Percentiles rank a stretch among this genome's conserved stretches.
phyloP scores from a whole-genome alignment of 805 yeast species.

The Wickerhamomyces pijperi region DNA sequence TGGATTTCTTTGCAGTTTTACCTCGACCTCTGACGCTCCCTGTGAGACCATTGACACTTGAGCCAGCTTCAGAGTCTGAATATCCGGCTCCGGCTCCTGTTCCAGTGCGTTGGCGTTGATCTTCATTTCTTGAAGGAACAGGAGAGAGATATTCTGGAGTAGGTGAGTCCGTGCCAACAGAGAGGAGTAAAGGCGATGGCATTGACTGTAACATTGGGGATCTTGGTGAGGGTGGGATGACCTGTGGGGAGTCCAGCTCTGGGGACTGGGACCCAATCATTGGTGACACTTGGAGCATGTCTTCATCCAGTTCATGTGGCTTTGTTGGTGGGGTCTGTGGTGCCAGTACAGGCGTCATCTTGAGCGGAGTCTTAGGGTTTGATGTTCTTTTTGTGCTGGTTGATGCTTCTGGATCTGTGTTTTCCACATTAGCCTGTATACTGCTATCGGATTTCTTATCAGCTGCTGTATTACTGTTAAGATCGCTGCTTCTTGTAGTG shows the following conservation, averaged over 20 bases:
- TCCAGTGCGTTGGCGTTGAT: slow-evolving; percentile 15
- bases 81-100: slow-evolving; percentile 19
- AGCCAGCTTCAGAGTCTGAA: slow-evolving; percentile 22
- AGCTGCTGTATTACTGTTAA: no score
- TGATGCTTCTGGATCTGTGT: no score
- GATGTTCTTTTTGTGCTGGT: no score
- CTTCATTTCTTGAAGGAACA: slow-evolving; percentile 19
- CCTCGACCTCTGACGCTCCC: not conserved
- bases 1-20: not conserved
- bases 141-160: slow-evolving; percentile 12
- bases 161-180: slow-evolving; percentile 7
- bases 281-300: not conserved
- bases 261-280: no score
- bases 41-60: slow-evolving; percentile 10
- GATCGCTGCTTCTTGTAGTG: no score
- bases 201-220: slow-evolving; percentile 1
- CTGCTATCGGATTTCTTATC: no score
- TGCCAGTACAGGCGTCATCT: no score
- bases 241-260: not conserved
- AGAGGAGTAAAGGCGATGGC: slow-evolving; percentile 15
- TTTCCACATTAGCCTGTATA: no score
- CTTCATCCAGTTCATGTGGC: not conserved
- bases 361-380: no score
- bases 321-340: not conserved
- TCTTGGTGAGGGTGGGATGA: not conserved